Evolutionary conservation across 73 alveolate species (phyloP), one percentile per base, ranked within the genome.

Genomic region (Paramecium primaurelia): DNA sequence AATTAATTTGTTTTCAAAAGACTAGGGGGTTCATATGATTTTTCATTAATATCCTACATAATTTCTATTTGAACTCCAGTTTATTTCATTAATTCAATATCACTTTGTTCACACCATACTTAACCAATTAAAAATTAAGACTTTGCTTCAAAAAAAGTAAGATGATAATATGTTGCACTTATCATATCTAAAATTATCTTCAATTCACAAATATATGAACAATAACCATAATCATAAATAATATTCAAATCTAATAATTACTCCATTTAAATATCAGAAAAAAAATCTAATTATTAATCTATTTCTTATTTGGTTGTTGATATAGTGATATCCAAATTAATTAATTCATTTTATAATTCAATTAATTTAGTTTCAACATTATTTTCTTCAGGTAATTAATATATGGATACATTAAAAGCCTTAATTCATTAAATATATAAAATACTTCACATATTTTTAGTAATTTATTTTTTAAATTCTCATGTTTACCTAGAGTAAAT

Each of bases 1-100:
- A 97, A 98, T 60, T 95, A 95, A 18, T 99, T 97, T 0, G 99
- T 99, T 51, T 95, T 98, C 58, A 73, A 87, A 25, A 71, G 86
- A 59, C 92, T 77, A 36, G 93, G 95, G 47, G 95, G 95, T 71
- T 86, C 90, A 49, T 80, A 80, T 0, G 11, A 0, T 11, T 45
- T 28, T 45, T 80, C 91, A 71, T 93, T 92, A 59, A 95, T 87
- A 86, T 93, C 96, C 42, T 93, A 93, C 22, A 92, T 26, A 59
- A 92, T 85, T 34, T 93, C 92, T 59, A 84, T 37, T 80, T 93
- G 94, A 71, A 92, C 83, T 68, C 89, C 88, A 60, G 85, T 45
- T 59, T 68, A 58, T 71, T 89, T 64, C 9, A 54, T 44, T 77
- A 86, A 86, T 25, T 90, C 94, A 85, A 93, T 96, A 14, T 34